Percentiles rank a stretch among this genome's conserved stretches.
phyloP scores from a whole-genome alignment of 129 eudicot species.

The Gnaphalium uliginosum region DNA sequence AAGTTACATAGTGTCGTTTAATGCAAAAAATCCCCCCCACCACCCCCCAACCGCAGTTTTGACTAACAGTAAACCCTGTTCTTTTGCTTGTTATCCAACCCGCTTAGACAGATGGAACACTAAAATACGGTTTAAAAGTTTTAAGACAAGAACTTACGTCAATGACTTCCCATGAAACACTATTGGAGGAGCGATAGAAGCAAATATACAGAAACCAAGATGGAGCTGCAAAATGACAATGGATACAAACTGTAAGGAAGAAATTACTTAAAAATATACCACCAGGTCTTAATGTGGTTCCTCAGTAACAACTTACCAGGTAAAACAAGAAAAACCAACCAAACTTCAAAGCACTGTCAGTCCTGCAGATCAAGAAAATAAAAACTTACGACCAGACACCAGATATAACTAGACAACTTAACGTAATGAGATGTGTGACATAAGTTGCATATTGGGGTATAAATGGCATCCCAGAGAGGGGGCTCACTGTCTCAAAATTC shows the following conservation, averaged over 20 bases:
- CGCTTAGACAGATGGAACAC: neutral
- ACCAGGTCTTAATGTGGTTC: neutral
- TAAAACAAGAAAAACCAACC: constrained; percentile 91
- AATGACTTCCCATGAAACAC: constrained; percentile 88
- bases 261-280: constrained; percentile 22
- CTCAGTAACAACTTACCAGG: constrained; percentile 52
- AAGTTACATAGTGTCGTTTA: no score
- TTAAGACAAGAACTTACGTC: constrained; percentile 60
- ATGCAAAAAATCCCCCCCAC: no score
- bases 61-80: no score
- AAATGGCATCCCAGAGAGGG: neutral
- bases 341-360: constrained; percentile 93
- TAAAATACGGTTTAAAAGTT: neutral
- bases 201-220: constrained; percentile 86
- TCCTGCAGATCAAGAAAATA: constrained; percentile 56
- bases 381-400: neutral
- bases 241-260: neutral
- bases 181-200: constrained; percentile 96
- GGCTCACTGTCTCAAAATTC: no score
- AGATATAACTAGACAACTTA: constrained; percentile 5
- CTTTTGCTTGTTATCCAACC: neutral
- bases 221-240: constrained; percentile 63
- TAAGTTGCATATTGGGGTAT: neutral
- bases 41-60: no score
- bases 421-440: neutral